phyloP scores from a whole-genome alignment of 2,329 filamentous ascomycete genomes.

The Pleomassaria siparia region DNA sequence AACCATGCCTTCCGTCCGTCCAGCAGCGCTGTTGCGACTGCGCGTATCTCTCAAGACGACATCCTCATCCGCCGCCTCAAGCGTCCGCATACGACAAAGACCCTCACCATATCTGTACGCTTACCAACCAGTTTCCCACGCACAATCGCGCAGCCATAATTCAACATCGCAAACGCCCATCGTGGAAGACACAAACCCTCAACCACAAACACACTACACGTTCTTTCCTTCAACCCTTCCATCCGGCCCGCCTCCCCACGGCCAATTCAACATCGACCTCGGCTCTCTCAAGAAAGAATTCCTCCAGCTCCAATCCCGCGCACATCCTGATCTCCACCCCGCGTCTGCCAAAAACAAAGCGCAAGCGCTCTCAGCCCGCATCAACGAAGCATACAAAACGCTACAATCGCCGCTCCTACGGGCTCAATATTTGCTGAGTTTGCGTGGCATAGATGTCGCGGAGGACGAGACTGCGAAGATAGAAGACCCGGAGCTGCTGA shows the following conservation, averaged over 20 bases:
- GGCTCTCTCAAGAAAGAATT: slow-evolving; percentile 78
- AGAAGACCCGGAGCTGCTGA: slow-evolving; percentile 71
- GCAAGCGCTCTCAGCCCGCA: slow-evolving; percentile 75
- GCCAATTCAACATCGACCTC: slow-evolving; percentile 74
- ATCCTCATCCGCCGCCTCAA: slow-evolving; percentile 15
- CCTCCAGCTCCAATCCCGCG: slow-evolving; percentile 74
- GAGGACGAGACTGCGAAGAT: slow-evolving; percentile 75
- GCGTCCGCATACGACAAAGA: slow-evolving; percentile 19
- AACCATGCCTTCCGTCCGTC: slow-evolving; percentile 14
- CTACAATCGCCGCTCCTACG: slow-evolving; percentile 75
- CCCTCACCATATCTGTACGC: slow-evolving; percentile 28
- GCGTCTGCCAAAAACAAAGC: slow-evolving; percentile 60
- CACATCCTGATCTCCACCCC: slow-evolving; percentile 70
- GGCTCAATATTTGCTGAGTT: slow-evolving; percentile 81
- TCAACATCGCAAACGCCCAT: slow-evolving; percentile 15
- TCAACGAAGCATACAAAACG: slow-evolving; percentile 92
- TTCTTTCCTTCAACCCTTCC: slow-evolving; percentile 84
- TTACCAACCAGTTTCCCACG: slow-evolving; percentile 13
- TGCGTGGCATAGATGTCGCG: slow-evolving; percentile 74
- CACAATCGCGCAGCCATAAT: slow-evolving; percentile 22
- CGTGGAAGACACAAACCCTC: slow-evolving; percentile 6
- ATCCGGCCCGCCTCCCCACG: slow-evolving; percentile 72
- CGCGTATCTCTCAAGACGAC: slow-evolving; percentile 23
- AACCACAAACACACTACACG: slow-evolving; percentile 70
- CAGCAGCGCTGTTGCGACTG: slow-evolving; percentile 25